These are phyloP conservation scores for Melanopsichium pennsylvanicum DNA, from an alignment of 1,284 basidiomycete genomes.

Conservation along the genomic window DNA sequence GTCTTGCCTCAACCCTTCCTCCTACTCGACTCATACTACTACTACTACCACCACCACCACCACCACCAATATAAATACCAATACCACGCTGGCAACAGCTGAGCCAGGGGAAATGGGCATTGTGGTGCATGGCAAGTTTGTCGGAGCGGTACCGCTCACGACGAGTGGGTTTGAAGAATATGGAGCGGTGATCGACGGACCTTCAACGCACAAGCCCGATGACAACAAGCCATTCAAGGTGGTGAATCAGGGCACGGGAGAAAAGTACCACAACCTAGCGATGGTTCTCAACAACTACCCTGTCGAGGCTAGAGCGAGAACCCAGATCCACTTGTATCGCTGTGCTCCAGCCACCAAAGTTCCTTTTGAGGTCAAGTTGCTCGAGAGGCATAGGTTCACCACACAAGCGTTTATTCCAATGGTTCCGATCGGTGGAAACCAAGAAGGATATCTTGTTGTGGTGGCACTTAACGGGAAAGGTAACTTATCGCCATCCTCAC, in stretches of 20 bases:
- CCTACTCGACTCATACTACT: too few species aligned
- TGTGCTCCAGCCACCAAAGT: conserved; percentile 31
- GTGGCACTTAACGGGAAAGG: conserved; percentile 55
- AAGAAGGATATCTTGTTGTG: conserved; percentile 58
- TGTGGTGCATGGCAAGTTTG: conserved; percentile 10
- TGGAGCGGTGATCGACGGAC: conserved; percentile 55
- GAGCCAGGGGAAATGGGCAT: conserved; percentile 5
- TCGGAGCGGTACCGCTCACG: conserved; percentile 33
- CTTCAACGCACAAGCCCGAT: conserved; percentile 8
- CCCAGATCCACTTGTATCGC: conserved; percentile 59
- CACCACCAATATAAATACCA: neutral
- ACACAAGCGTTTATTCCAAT: conserved; percentile 60
- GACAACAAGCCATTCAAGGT: conserved; percentile 29
- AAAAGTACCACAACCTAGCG: conserved; percentile 50
- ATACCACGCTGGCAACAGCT: too few species aligned
- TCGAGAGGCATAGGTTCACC: conserved; percentile 60
- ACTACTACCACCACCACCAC: neutral
- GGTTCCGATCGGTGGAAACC: conserved; percentile 13
- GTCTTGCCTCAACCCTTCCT: conserved; percentile 10
- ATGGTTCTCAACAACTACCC: conserved; percentile 45
- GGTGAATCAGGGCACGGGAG: conserved; percentile 61
- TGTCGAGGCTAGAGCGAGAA: conserved; percentile 22
- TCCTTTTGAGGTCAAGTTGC: conserved; percentile 54
- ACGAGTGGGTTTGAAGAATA: conserved; percentile 41
- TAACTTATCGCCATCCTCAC: conserved; percentile 3